Conservation (phyloP, 345 rosid genomes). For the Populus simonii region DNA sequence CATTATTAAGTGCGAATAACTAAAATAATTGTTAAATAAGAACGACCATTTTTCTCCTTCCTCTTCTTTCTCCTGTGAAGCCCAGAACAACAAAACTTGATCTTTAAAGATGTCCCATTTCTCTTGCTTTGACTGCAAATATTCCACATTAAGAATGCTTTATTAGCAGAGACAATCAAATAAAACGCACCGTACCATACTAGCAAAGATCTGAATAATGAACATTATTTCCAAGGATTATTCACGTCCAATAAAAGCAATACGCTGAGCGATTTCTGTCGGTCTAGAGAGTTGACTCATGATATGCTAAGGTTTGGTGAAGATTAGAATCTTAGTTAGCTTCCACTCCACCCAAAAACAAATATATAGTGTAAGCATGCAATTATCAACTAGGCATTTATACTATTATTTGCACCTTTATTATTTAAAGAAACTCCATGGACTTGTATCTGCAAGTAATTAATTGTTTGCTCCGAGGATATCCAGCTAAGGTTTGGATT, state of each 20-base stretch:
- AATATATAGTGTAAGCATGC: background rate
- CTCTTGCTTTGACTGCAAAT: background rate
- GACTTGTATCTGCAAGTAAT: too few relatives aligned
- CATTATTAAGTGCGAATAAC: too few relatives aligned
- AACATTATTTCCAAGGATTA: background rate
- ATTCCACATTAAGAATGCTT: too few relatives aligned
- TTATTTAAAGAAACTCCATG: too few relatives aligned
- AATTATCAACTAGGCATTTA: background rate
- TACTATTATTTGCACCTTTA: background rate
- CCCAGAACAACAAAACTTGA: background rate
- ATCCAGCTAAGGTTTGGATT: too few relatives aligned
- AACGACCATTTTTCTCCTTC: background rate
- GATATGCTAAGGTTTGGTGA: slow-evolving; percentile 1
- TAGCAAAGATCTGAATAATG: background rate
- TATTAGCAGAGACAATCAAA: too few relatives aligned
- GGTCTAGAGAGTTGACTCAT: slow-evolving; percentile 25
- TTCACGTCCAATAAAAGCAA: background rate
- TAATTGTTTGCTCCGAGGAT: too few relatives aligned
- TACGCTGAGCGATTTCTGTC: slow-evolving; percentile 5
- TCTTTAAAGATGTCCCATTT: background rate
- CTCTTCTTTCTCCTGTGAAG: background rate
- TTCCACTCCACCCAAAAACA: background rate
- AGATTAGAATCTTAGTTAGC: background rate
- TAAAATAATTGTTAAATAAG: background rate
- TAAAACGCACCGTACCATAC: too few relatives aligned